Percentiles rank a stretch among this genome's conserved stretches.
These are phyloP conservation scores for Chaetomidium leptoderma DNA, from an alignment of 495 filamentous ascomycete species.

Conservation along the genomic window DNA sequence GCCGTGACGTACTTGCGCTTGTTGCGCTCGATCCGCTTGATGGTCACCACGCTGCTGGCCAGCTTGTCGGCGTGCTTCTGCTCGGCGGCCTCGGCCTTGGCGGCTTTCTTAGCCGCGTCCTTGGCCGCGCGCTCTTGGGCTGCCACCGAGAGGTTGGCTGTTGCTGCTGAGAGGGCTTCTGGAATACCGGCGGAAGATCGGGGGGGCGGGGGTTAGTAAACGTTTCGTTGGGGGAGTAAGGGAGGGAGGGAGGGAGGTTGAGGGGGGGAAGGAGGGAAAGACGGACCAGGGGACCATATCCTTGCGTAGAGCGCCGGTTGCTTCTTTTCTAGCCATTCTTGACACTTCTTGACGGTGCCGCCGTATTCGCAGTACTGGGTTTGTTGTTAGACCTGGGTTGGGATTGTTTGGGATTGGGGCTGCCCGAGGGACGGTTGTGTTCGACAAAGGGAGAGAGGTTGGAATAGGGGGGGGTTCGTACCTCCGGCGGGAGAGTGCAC, in stretches of 20 bases:
- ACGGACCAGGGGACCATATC: conserved; percentile 79
- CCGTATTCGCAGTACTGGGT: conserved; percentile 95
- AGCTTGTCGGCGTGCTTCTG: conserved; percentile 71
- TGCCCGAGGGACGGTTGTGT: not conserved
- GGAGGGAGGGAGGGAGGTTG: not conserved
- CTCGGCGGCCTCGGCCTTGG: conserved; percentile 81
- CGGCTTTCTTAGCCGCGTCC: conserved; percentile 83
- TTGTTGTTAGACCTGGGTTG: not conserved
- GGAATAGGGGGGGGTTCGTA: conserved; percentile 44
- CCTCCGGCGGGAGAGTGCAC: conserved; percentile 90
- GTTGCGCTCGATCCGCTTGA: conserved; percentile 96
- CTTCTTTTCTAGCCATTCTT: conserved; percentile 82
- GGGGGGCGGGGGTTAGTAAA: conserved; percentile 10
- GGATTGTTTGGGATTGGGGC: not conserved
- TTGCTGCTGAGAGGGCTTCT: conserved; percentile 80
- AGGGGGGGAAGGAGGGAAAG: conserved; percentile 2
- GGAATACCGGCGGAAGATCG: conserved; percentile 1
- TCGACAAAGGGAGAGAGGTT: not conserved
- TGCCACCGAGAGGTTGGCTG: conserved; percentile 78
- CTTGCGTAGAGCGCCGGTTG: conserved; percentile 67
- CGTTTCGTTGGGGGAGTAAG: not conserved
- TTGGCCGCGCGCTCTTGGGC: conserved; percentile 89
- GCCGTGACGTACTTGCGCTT: conserved; percentile 96
- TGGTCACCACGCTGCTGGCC: conserved; percentile 73
- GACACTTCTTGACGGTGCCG: conserved; percentile 95